These are phyloP conservation scores for Exobasidium cylindrosporum DNA, from an alignment of 1,284 basidiomycete species.

Conservation along the genomic window DNA sequence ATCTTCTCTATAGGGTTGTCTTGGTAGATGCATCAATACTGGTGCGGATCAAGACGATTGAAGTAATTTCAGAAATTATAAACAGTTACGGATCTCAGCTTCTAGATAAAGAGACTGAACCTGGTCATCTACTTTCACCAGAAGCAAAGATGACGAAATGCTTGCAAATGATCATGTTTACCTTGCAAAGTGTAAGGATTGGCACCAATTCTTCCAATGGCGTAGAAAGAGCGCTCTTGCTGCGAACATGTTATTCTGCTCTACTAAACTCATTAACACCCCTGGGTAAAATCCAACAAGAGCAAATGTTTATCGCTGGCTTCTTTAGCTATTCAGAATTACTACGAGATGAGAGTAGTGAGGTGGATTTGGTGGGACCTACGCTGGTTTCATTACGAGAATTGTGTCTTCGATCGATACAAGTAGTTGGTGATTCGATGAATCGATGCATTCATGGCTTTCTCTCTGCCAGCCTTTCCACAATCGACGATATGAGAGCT, in stretches of 20 bases:
- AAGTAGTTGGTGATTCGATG: constrained; percentile 37
- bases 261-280: constrained; percentile 65
- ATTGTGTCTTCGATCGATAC: constrained; percentile 37
- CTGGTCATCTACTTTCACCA: background rate
- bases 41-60: constrained; percentile 74
- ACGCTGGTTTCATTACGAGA: constrained; percentile 42
- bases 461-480: constrained; percentile 76
- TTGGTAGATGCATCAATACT: constrained; percentile 72
- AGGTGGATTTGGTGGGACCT: constrained; percentile 34
- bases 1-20: constrained; percentile 81
- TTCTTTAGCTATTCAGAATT: constrained; percentile 75
- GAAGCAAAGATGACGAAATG: constrained; percentile 66
- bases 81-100: constrained; percentile 60
- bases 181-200: constrained; percentile 65
- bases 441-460: constrained; percentile 73
- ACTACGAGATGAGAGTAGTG: constrained; percentile 43
- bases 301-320: constrained; percentile 75
- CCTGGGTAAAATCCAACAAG: constrained; percentile 58
- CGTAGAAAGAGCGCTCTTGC: constrained; percentile 61
- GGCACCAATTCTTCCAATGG: constrained; percentile 19
- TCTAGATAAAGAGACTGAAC: constrained; percentile 23
- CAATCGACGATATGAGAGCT: constrained; percentile 75
- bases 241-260: constrained; percentile 68
- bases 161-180: constrained; percentile 74
- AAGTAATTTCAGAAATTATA: constrained; percentile 68